Evolutionary conservation across 1,139 yeast genomes (phyloP).

Genomic region (Kodamaea sp.): DNA sequence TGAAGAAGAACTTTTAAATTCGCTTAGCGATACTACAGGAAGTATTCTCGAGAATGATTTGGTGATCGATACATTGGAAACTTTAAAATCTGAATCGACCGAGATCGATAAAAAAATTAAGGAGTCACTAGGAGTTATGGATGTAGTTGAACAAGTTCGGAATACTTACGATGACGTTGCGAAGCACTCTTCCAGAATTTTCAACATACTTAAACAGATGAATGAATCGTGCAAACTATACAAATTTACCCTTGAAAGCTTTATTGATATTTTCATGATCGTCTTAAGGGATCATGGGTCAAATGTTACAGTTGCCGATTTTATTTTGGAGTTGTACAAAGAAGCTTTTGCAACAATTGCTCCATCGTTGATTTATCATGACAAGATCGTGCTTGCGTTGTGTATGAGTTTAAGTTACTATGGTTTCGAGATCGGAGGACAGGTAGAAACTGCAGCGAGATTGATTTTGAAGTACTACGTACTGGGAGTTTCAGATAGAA

Average conservation of each 20-base stretch:
- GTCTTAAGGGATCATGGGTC: constrained; percentile 30
- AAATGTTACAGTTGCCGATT: constrained; percentile 2
- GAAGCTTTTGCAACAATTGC: constrained; percentile 50
- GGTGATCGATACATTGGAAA: constrained; percentile 61
- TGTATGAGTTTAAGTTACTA: constrained; percentile 34
- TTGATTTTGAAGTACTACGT: constrained; percentile 10
- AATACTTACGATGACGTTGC: constrained; percentile 56
- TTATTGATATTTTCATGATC: constrained; percentile 39
- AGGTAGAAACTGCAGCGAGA: constrained; percentile 18
- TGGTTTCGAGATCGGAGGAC: constrained; percentile 26
- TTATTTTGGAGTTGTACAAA: constrained; percentile 29
- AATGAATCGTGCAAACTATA: constrained; percentile 51
- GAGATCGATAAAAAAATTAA: constrained; percentile 54
- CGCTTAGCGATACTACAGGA: constrained; percentile 59
- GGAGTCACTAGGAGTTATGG: constrained; percentile 57
- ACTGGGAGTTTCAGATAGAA: constrained; percentile 1
- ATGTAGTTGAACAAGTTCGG: constrained; percentile 51
- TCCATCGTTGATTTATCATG: constrained; percentile 51
- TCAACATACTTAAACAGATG: constrained; percentile 45
- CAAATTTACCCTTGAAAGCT: constrained; percentile 55
- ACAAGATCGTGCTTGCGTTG: constrained; percentile 48
- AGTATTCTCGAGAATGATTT: constrained; percentile 68
- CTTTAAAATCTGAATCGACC: constrained; percentile 61
- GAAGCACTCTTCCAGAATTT: constrained; percentile 52
- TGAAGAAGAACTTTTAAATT: constrained; percentile 62